phyloP scores from a whole-genome alignment of 2,329 filamentous ascomycete genomes.

The Pseudogymnoascus pannorum region DNA sequence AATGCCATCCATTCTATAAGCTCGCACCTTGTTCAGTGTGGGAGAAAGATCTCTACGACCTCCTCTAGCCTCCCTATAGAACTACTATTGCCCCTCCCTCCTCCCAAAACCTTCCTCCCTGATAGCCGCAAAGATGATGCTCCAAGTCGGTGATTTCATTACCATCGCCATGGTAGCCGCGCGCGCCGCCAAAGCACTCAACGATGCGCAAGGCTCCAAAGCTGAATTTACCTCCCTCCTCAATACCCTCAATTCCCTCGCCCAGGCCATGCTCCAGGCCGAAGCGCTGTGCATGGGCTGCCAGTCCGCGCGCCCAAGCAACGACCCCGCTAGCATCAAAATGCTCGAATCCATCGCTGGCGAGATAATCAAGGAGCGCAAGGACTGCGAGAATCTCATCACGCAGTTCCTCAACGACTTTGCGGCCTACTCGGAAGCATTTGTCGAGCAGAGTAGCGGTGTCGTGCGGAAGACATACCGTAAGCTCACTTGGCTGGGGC shows the following conservation, averaged over 20 bases:
- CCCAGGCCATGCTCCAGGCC: neutral
- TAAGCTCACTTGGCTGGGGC: neutral
- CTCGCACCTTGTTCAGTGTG: neutral
- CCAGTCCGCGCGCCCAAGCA: neutral
- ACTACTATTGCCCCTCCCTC: neutral
- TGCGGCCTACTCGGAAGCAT: neutral
- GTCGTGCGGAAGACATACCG: neutral
- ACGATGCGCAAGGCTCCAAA: neutral
- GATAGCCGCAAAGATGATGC: neutral
- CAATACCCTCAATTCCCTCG: neutral
- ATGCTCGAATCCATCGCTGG: neutral
- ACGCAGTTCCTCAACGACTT: neutral
- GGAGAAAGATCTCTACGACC: neutral
- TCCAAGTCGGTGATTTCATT: constrained; percentile 1
- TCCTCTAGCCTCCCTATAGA: neutral
- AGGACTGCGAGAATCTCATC: neutral
- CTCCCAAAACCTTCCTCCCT: neutral
- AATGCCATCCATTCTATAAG: neutral
- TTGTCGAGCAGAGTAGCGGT: neutral
- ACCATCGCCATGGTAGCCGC: neutral
- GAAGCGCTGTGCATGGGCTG: neutral
- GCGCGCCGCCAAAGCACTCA: neutral
- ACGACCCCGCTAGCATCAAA: neutral
- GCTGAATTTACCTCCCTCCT: neutral
- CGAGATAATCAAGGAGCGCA: constrained; percentile 2